These are phyloP conservation scores for Monascus purpureus DNA, from an alignment of 495 filamentous ascomycete genomes.

Conservation along the genomic window DNA sequence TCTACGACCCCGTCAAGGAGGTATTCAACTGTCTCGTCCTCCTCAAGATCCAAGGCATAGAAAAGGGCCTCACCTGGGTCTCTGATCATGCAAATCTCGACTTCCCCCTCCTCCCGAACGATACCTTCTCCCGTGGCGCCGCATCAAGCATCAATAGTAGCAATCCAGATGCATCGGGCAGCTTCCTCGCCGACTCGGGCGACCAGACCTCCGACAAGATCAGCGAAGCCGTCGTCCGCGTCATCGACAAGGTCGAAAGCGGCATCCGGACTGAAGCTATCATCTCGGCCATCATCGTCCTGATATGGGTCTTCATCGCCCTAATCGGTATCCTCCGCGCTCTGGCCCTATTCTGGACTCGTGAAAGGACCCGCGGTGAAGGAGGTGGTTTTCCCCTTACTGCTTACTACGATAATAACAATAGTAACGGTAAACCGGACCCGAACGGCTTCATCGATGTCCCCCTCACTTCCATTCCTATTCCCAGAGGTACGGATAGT, in stretches of 20 bases:
- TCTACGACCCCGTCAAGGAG: slow-evolving; percentile 56
- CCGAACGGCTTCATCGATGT: slow-evolving; percentile 17
- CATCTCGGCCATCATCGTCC: slow-evolving; percentile 55
- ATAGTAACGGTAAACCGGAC: slow-evolving; percentile 3
- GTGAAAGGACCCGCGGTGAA: slow-evolving; percentile 30
- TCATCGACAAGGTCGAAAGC: slow-evolving; percentile 46
- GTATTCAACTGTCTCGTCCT: slow-evolving; percentile 63
- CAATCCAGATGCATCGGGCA: slow-evolving; percentile 33
- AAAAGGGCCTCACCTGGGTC: slow-evolving; percentile 83
- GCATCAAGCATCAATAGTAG: slow-evolving; percentile 40
- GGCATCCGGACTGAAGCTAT: slow-evolving; percentile 61
- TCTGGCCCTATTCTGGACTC: slow-evolving; percentile 30
- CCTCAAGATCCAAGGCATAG: slow-evolving; percentile 59
- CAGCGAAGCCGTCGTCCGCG: slow-evolving; percentile 52
- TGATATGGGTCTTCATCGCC: slow-evolving; percentile 62
- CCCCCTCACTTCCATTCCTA: slow-evolving; percentile 17
- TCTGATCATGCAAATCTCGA: slow-evolving; percentile 69
- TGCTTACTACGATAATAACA: slow-evolving; percentile 1
- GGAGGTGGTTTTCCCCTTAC: slow-evolving; percentile 27
- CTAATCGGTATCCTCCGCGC: slow-evolving; percentile 60
- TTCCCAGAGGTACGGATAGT: slow-evolving; percentile 1
- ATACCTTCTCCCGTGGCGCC: slow-evolving; percentile 77
- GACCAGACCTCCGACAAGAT: slow-evolving; percentile 63
- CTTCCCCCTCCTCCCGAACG: slow-evolving; percentile 62
- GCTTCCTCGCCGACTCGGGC: slow-evolving; percentile 62